Evolutionary conservation across 2,329 filamentous ascomycete genomes (phyloP).

Genomic region (Ceratocystis destructans): DNA sequence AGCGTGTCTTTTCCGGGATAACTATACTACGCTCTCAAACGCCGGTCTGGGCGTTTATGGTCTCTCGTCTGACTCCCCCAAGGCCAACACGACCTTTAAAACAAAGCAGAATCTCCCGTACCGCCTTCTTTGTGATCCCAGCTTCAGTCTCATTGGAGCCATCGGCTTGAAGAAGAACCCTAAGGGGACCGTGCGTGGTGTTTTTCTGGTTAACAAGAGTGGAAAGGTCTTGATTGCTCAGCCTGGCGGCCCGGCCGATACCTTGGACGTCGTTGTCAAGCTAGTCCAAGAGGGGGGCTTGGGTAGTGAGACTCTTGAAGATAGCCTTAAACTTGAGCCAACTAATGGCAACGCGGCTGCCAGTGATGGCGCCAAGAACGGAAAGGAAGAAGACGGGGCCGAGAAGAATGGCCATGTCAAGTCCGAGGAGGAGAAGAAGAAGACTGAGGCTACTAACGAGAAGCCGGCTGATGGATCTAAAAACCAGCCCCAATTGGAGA

Average conservation of each 20-base stretch:
- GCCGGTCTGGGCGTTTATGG: constrained; percentile 80
- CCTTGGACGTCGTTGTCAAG: constrained; percentile 61
- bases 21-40: constrained; percentile 59
- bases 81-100: constrained; percentile 86
- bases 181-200: constrained; percentile 68
- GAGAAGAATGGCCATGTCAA: constrained; percentile 15
- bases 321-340: constrained; percentile 17
- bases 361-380: constrained; percentile 1
- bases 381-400: constrained; percentile 17
- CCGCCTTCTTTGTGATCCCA: constrained; percentile 70
- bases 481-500: constrained; percentile 14
- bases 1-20: constrained; percentile 84
- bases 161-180: constrained; percentile 82
- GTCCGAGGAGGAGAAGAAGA: background rate
- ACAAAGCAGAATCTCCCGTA: constrained; percentile 84
- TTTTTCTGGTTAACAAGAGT: constrained; percentile 71
- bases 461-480: constrained; percentile 4
- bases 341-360: background rate
- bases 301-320: constrained; percentile 10
- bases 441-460: constrained; percentile 13
- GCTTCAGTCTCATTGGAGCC: constrained; percentile 59
- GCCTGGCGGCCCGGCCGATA: constrained; percentile 54
- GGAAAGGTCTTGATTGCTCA: constrained; percentile 68
- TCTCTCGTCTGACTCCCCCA: constrained; percentile 73
- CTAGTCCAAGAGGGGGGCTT: constrained; percentile 40